Base-by-base conservation (phyloP, 495 filamentous ascomycete species). In the Penicillium flavigenum region DNA sequence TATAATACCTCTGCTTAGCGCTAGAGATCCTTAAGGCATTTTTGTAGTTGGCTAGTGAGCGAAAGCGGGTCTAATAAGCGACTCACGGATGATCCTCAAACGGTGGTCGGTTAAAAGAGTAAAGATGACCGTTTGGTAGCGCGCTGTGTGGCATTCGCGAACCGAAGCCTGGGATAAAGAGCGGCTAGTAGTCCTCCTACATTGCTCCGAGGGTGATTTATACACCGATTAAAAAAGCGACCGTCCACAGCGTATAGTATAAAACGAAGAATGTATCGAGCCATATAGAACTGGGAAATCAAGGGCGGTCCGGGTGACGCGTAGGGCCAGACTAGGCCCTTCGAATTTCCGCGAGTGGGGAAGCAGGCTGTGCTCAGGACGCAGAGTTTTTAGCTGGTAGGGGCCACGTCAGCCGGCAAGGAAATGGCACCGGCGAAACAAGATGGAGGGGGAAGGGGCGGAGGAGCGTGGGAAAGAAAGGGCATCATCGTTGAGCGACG, bases 21-120 rank as follows among this genome's bases (percentile, higher is more conserved):
- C 34, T 14, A 43, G 41, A 54, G 51, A 41, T 43, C 26, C 41
- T 54, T 44, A 20, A 54, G 51, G 51, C 26, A 54, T 54, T 54
- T 54, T 54, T 54, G 14, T 41, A 20, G 51, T 54, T 54, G 7
- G 51, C 20, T 53, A 41, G 49, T 10, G 34, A 51, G 49, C 49
- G 27, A 22, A 51, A 51, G 49, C 49, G 49, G 49, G 49, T 38
- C 49, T 41, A 39, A 8, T n/a, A n/a, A 53, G 50, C 50, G 12
- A 53, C 19, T 53, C 20, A n/a, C 32, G 2, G 10, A 16, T 17
- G 0, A 43, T 43, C 5, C 24, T 43, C 4, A 43, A 43, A 22
- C 17, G 8, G 41, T 6, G 0, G 41, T 43, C 17, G 17, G n/a
- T n/a, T 22, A 11, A 43, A 43, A 43, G 41, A 43, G 41, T 3